phyloP scores from a whole-genome alignment of 352 stramenopile genomes.

The Elongisporangium anandrum region DNA sequence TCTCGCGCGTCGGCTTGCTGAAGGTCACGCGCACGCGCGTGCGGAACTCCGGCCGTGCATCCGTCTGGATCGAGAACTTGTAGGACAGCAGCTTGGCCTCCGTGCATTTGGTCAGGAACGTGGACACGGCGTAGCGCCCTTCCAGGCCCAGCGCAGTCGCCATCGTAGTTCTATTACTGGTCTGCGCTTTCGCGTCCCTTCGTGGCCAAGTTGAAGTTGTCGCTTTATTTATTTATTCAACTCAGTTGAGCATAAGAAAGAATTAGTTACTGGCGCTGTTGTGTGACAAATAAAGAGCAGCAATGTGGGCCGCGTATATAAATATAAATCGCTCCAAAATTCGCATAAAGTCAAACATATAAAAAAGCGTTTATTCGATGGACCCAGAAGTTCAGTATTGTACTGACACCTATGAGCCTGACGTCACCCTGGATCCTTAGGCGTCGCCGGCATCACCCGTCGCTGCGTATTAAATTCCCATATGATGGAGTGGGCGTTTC shows the following conservation, averaged over 20 bases:
- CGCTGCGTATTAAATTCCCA: not conserved
- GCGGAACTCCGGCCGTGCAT: slow-evolving; percentile 24
- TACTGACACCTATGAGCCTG: not conserved
- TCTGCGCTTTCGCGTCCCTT: not conserved
- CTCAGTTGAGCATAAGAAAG: not conserved
- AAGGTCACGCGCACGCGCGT: slow-evolving; percentile 53
- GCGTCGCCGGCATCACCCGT: not conserved
- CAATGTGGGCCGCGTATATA: not conserved
- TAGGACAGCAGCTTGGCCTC: slow-evolving; percentile 40
- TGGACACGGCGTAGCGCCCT: slow-evolving; percentile 30
- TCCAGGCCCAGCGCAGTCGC: slow-evolving; percentile 23
- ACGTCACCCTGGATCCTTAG: not conserved
- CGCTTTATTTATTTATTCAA: not conserved
- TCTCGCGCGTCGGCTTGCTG: slow-evolving; percentile 45
- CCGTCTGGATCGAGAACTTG: slow-evolving; percentile 44
- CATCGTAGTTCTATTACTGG: not conserved
- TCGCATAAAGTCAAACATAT: no score
- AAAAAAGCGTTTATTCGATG: not conserved
- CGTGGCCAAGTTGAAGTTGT: not conserved
- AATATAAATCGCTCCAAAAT: not conserved
- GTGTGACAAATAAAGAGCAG: not conserved
- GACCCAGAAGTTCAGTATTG: not conserved
- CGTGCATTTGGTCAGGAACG: slow-evolving; percentile 38
- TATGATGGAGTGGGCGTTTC: not conserved
- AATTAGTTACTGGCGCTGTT: not conserved